Evolutionary conservation across 306 rosid species (phyloP).

Genomic region (Glycine tomentella): DNA sequence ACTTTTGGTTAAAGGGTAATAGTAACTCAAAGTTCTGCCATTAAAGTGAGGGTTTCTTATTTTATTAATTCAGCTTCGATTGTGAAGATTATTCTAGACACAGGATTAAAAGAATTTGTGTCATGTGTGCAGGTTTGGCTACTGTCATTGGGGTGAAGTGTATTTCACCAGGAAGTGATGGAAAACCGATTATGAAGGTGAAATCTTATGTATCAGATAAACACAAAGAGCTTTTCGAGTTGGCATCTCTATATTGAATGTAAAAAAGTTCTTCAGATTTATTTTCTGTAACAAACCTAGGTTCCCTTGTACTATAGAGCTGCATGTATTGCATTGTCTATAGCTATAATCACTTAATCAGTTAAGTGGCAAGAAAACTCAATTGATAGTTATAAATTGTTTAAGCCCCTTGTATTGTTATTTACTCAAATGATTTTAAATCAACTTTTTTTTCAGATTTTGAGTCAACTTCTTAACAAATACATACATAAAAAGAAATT

Average conservation of each 20-base stretch:
- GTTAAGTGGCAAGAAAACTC: not conserved
- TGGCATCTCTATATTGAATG: slow-evolving; percentile 67
- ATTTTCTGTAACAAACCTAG: not conserved
- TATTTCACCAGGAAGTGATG: slow-evolving; percentile 66
- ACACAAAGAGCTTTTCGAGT: slow-evolving; percentile 71
- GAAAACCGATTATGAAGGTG: slow-evolving; percentile 64
- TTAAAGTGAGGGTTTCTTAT: not conserved
- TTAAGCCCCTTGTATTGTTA: not conserved
- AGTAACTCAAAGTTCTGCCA: not conserved
- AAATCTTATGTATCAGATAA: slow-evolving; percentile 67
- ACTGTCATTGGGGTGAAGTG: slow-evolving; percentile 89
- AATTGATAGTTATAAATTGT: not conserved
- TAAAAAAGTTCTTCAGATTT: not conserved
- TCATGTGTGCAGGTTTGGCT: slow-evolving; percentile 65
- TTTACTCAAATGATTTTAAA: not conserved
- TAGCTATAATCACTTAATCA: not conserved
- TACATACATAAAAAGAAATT: not conserved
- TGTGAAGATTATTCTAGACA: not conserved
- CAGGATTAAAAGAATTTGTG: slow-evolving; percentile 13
- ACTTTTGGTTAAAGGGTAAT: not conserved
- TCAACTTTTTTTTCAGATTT: too few species aligned
- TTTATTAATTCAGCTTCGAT: not conserved
- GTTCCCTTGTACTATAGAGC: not conserved
- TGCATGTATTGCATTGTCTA: not conserved
- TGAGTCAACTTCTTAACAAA: not conserved